phyloP scores from a whole-genome alignment of 768 basidiomycete species.

The Tylopilus rubrobrunneus region DNA sequence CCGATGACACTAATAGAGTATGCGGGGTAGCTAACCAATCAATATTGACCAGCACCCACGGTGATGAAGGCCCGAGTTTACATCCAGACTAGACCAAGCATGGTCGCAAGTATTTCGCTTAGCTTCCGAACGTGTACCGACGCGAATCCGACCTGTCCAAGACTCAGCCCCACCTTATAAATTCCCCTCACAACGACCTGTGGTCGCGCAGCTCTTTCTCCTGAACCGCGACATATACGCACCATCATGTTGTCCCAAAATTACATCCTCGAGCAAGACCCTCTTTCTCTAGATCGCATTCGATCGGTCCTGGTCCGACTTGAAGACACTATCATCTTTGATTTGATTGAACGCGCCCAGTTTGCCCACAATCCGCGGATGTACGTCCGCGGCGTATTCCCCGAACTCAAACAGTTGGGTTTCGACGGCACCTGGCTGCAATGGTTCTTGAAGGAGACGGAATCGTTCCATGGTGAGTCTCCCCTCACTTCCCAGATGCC shows the following conservation, averaged over 20 bases:
- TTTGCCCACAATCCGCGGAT: conserved; percentile 92
- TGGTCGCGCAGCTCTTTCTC: background rate
- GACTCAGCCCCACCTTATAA: conserved; percentile 13
- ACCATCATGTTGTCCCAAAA: conserved; percentile 55
- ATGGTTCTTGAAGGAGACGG: conserved; percentile 96
- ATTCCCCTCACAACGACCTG: background rate
- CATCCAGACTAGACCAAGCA: too few relatives aligned
- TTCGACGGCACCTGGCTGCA: conserved; percentile 92
- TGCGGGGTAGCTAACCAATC: background rate
- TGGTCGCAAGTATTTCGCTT: too few relatives aligned
- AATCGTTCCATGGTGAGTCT: conserved; percentile 86
- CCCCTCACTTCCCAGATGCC: background rate
- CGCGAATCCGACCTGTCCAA: background rate
- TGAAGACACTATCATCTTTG: conserved; percentile 99
- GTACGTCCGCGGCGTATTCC: conserved; percentile 76
- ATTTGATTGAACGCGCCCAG: conserved; percentile 94
- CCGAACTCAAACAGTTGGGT: conserved; percentile 67
- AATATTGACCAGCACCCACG: background rate
- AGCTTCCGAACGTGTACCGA: background rate
- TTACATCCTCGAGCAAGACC: conserved; percentile 66
- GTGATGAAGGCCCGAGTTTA: too few relatives aligned
- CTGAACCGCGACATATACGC: conserved; percentile 10
- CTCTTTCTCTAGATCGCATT: conserved; percentile 85
- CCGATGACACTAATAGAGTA: background rate
- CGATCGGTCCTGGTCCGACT: conserved; percentile 82